Evolutionary conservation across 495 filamentous ascomycete species (phyloP), one percentile per base, ranked within the genome.

Genomic region (Penicillium flavigenum): DNA sequence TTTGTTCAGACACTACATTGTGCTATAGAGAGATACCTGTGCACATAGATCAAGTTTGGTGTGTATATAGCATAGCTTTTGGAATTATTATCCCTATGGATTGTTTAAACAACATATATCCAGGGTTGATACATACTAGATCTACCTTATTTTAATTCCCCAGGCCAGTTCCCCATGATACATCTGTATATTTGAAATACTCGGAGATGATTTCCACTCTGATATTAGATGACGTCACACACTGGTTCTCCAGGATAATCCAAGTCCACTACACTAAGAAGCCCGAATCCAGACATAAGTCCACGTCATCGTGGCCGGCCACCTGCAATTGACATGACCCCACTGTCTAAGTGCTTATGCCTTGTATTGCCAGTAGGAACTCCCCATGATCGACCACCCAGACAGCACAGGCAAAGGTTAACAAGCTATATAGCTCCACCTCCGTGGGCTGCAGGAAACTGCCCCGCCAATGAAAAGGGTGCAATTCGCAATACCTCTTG

Each of bases 181-280:
- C 27, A 29, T 10, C 27, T 4, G 10, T 0, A 12, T 34, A 10
- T 34, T 34, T 3, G 31, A 34, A 10, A 34, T 12, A 44, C 41
- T 22, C 27, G 45, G 47, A 11, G 19, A 24, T 39, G 29, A 5
- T 36, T 50, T 50, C 29, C 47, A 50, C 47, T 7, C 11, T 47
- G 54, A 50, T 56, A 52, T 44, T 17, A 9, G n/a, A 19, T 61
- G 59, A 61, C 59, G 59, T 61, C 59, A 61, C 39, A 26, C 17
- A 1, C 8, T 8, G 39, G 41, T 58, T 17, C 39, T 36, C 34
- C 14, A 7, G 0, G 9, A 27, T 9, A 31, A 20, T 48, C 22
- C 54, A 44, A 22, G 36, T 19, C 20, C 5, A 36, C 31, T 29
- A 49, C 5, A 36, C 31, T 29, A 49, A 20, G 45, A 49, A 54